Conservation (phyloP, 257 asterid genomes). For the Cinchona pubescens region DNA sequence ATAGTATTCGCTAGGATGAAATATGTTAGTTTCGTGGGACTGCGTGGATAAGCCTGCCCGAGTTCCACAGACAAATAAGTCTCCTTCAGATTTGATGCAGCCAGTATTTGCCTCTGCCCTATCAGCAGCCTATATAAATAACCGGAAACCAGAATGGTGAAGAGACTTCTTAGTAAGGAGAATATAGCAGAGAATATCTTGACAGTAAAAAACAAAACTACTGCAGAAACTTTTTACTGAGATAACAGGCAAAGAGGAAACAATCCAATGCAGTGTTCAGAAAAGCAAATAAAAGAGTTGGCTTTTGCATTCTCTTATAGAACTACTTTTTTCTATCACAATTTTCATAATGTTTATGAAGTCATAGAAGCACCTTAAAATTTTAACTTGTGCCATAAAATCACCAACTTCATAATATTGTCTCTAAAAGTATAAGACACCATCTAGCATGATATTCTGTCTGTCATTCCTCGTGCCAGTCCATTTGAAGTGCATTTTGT, state of each 20-base stretch:
- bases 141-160: neutral
- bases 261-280: no score
- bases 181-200: neutral
- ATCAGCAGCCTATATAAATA: constrained; percentile 62
- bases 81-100: constrained; percentile 68
- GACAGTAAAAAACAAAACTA: no score
- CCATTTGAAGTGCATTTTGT: neutral
- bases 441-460: neutral
- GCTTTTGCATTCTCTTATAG: neutral
- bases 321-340: neutral
- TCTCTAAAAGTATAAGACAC: neutral
- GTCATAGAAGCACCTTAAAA: neutral
- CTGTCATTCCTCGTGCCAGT: no score
- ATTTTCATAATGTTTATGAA: no score
- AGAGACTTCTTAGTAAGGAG: neutral
- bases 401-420: neutral
- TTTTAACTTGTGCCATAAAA: no score
- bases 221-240: neutral
- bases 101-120: constrained; percentile 57
- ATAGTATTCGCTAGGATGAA: constrained; percentile 58
- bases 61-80: constrained; percentile 54
- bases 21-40: constrained; percentile 28
- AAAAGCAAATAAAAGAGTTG: no score
- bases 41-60: constrained; percentile 46
- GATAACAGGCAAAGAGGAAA: neutral